phyloP scores from a whole-genome alignment of 345 rosid genomes.

The Sisymbrium altissimum region DNA sequence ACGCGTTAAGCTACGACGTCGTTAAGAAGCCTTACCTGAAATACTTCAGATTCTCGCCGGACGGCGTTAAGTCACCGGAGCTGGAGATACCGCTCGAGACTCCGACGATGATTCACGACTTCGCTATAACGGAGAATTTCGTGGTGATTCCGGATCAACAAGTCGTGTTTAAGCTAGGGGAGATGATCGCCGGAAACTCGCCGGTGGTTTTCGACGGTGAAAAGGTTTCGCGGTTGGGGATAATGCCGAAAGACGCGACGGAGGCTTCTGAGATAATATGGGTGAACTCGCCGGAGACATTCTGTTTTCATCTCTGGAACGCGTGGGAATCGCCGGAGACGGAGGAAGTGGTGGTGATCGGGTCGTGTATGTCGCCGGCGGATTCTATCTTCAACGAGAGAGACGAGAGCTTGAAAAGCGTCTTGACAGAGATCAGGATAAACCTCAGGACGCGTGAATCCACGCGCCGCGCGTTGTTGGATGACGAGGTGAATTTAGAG shows the following conservation, averaged over 20 bases:
- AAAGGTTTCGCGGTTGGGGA: constrained; percentile 67
- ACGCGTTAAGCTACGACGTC: constrained; percentile 77
- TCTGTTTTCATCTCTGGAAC: constrained; percentile 95
- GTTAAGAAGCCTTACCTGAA: constrained; percentile 70
- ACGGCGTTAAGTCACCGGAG: constrained; percentile 66
- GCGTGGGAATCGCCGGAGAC: constrained; percentile 91
- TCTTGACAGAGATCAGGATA: constrained; percentile 73
- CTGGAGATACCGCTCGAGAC: constrained; percentile 57
- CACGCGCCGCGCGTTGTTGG: constrained; percentile 63
- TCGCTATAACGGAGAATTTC: constrained; percentile 79
- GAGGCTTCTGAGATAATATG: constrained; percentile 57
- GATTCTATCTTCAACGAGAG: constrained; percentile 94
- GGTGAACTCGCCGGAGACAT: constrained; percentile 72
- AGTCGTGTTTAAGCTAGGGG: constrained; percentile 84
- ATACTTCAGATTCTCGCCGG: constrained; percentile 62
- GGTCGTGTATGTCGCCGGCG: constrained; percentile 95
- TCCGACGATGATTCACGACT: constrained; percentile 98
- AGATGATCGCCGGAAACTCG: constrained; percentile 81
- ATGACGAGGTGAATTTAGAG: constrained; percentile 59
- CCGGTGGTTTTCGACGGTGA: constrained; percentile 79
- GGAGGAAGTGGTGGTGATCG: constrained; percentile 82
- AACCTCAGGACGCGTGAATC: constrained; percentile 70
- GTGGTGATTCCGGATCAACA: constrained; percentile 94
- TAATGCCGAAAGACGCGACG: constrained; percentile 57
- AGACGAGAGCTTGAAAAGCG: constrained; percentile 64